These are phyloP conservation scores for Naganishia onofrii DNA, from an alignment of 768 basidiomycete species.

Conservation along the genomic window DNA sequence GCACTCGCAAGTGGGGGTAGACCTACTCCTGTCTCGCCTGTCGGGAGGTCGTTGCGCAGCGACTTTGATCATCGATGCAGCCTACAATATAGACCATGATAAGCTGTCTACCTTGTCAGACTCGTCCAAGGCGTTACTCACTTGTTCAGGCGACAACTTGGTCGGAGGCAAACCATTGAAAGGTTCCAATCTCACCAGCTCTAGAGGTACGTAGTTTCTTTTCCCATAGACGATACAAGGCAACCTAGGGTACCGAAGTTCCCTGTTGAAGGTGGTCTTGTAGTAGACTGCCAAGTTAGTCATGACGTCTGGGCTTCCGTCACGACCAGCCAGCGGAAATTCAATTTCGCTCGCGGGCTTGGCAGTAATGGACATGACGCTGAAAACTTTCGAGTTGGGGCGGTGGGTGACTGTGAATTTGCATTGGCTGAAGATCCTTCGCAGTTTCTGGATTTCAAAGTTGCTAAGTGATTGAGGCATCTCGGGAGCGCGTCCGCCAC, in stretches of 20 bases:
- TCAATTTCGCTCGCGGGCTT: conserved; percentile 40
- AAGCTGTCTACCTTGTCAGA: background rate
- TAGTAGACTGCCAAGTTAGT: conserved; percentile 43
- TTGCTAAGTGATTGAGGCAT: conserved; percentile 29
- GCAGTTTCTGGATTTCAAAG: conserved; percentile 39
- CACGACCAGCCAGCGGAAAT: conserved; percentile 40
- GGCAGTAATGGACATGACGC: conserved; percentile 41
- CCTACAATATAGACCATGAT: background rate
- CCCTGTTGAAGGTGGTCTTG: conserved; percentile 33
- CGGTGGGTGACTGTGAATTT: conserved; percentile 47
- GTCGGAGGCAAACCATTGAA: conserved; percentile 48
- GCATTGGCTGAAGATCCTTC: conserved; percentile 42
- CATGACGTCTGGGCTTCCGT: conserved; percentile 28
- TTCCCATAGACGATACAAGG: conserved; percentile 43
- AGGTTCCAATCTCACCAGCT: conserved; percentile 44
- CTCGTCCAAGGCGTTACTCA: background rate
- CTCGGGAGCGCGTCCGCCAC: conserved; percentile 15
- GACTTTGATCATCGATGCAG: conserved; percentile 47
- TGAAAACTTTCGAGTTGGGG: conserved; percentile 37
- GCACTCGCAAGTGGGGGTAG: background rate
- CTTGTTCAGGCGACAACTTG: conserved; percentile 42
- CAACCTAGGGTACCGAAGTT: conserved; percentile 42
- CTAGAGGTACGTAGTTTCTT: conserved; percentile 48
- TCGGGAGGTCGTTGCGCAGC: conserved; percentile 48
- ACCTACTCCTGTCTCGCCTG: conserved; percentile 35